Evolutionary conservation across 345 rosid genomes (phyloP), one percentile per base, ranked within the genome.

Genomic region (Sonneratia alba): DNA sequence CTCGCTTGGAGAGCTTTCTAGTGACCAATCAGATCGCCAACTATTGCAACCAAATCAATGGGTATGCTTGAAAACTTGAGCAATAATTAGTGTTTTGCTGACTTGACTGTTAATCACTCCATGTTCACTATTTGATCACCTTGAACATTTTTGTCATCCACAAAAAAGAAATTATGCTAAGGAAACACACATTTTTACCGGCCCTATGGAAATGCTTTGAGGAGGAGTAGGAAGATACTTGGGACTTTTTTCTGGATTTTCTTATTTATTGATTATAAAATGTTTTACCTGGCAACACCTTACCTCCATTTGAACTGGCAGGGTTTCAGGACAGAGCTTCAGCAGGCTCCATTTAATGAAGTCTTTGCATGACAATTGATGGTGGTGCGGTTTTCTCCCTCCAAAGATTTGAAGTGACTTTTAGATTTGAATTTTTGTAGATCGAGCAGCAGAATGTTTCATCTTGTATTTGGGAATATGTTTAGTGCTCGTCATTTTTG

Each of bases 291-390:
- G 45, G 45, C 1, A 42, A 42, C 45, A 57, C 13, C 63, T 57
- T 57, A n/a, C 12, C 4, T 62, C 36, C 6, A 27, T 62, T 32
- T 61, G 66, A 62, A 27, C 38, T 62, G 21, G 82, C 95, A 96
- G 99, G 81, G 99, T 91, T 79, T 81, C 96, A 15, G 99, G 97
- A 38, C 99, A 92, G 84, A 96, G 84, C 87, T 92, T 91, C 85
- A 87, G 85, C 83, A 87, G 89, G 77, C 78, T 96, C 45, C 86
- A 88, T 78, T 78, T 96, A 79, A 85, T 80, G 85, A 92, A 96
- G 80, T 92, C 97, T 10, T 83, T 96, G 81, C 98, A 89, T 64
- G 97, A 94, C 0, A 81, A 83, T 69, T 89, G 85, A 87, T 9
- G 32, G 36, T 18, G 70, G 51, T 47, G 14, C 37, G 21, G 24